A percentile compares a stretch with the other conserved stretches of the same genome.
Evolutionary conservation across 2,329 filamentous ascomycete species (phyloP).

Genomic region (Alternaria consortialis): DNA sequence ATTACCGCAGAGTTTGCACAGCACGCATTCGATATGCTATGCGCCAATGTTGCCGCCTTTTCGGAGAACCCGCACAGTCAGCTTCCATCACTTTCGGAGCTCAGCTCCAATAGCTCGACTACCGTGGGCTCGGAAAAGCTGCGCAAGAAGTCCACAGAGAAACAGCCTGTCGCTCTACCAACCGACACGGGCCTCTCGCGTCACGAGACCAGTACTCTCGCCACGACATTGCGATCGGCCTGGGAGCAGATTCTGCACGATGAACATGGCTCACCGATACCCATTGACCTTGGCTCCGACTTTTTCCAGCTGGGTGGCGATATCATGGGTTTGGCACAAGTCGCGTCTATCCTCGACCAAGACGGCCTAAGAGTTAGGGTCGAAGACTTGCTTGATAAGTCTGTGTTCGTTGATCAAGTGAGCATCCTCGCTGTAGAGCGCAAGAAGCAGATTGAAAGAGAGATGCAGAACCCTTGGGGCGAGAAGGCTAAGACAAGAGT

Average conservation of each 20-base stretch:
- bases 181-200: slow-evolving; percentile 38
- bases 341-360: slow-evolving; percentile 41
- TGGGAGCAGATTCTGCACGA: slow-evolving; percentile 45
- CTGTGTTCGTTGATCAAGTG: slow-evolving; percentile 43
- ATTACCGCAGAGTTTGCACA: slow-evolving; percentile 62
- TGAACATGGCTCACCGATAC: slow-evolving; percentile 29
- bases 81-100: slow-evolving; percentile 37
- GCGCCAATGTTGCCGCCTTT: slow-evolving; percentile 38
- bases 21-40: slow-evolving; percentile 55
- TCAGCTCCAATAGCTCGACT: slow-evolving; percentile 35
- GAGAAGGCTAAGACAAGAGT: slow-evolving; percentile 34
- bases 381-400: slow-evolving; percentile 45
- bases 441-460: slow-evolving; percentile 40
- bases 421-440: slow-evolving; percentile 36
- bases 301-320: slow-evolving; percentile 49
- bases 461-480: slow-evolving; percentile 40
- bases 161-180: slow-evolving; percentile 34
- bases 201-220: slow-evolving; percentile 34
- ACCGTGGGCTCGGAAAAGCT: slow-evolving; percentile 34
- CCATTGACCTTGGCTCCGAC: slow-evolving; percentile 36
- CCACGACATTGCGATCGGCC: slow-evolving; percentile 36
- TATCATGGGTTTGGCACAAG: slow-evolving; percentile 46
- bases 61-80: slow-evolving; percentile 40
- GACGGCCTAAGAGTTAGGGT: slow-evolving; percentile 37
- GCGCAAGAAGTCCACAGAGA: slow-evolving; percentile 37